phyloP scores from a whole-genome alignment of 495 filamentous ascomycete genomes.

The Parathielavia hyrcaniae region DNA sequence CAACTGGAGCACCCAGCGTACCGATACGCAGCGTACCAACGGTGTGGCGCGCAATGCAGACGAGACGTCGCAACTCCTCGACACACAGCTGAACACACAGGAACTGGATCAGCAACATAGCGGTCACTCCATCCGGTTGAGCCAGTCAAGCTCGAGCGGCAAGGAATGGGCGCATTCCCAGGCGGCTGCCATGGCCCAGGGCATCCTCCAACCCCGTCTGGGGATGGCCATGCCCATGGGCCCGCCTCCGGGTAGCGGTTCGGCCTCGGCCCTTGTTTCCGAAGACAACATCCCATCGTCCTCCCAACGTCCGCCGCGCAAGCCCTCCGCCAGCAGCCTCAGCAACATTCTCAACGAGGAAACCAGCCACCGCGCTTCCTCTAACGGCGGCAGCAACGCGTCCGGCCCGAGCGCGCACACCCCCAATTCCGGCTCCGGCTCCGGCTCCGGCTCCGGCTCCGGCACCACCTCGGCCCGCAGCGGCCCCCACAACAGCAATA shows the following conservation, averaged over 20 bases:
- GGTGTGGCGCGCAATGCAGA: constrained; percentile 38
- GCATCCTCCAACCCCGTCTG: constrained; percentile 29
- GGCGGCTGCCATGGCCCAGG: constrained; percentile 41
- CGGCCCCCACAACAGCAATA: neutral
- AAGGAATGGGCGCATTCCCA: constrained; percentile 48
- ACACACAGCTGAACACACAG: constrained; percentile 46
- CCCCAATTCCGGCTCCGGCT: neutral
- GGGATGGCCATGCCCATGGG: constrained; percentile 12
- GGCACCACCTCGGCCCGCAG: neutral
- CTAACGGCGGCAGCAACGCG: neutral
- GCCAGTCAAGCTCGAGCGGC: constrained; percentile 36
- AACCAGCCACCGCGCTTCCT: constrained; percentile 4
- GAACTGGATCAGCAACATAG: constrained; percentile 12
- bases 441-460: neutral
- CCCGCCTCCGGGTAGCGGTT: neutral
- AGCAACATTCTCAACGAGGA: constrained; percentile 35
- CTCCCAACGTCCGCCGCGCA: constrained; percentile 31
- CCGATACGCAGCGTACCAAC: constrained; percentile 63
- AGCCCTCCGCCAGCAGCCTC: constrained; percentile 29
- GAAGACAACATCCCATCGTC: constrained; percentile 28
- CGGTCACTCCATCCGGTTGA: constrained; percentile 17
- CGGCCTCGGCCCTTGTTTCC: neutral
- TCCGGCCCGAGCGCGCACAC: constrained; percentile 10
- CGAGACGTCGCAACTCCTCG: constrained; percentile 48
- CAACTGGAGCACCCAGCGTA: constrained; percentile 57